Conservation (phyloP, 2,329 filamentous ascomycete species). For the Microsporum audouinii region DNA sequence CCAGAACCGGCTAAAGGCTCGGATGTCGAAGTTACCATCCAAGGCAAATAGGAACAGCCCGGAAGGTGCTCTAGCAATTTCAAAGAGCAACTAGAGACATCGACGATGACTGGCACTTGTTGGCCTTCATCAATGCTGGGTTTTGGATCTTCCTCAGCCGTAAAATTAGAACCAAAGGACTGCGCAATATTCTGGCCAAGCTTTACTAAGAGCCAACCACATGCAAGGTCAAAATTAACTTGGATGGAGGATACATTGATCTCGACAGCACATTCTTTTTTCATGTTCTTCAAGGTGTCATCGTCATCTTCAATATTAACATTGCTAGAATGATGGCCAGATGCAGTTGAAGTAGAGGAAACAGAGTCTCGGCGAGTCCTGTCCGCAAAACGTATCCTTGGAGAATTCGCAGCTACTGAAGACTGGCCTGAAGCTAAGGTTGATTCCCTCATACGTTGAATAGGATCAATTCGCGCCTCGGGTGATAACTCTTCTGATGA, state of each 20-base stretch:
- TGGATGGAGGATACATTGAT: constrained; percentile 24
- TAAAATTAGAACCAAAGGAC: constrained; percentile 6
- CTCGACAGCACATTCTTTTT: constrained; percentile 16
- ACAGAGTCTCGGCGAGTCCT: not conserved
- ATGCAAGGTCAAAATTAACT: constrained; percentile 31
- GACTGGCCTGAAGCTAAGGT: constrained; percentile 10
- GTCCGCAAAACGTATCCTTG: not conserved
- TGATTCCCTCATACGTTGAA: constrained; percentile 7
- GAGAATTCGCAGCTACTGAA: not conserved
- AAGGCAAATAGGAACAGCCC: constrained; percentile 18
- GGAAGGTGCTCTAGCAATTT: constrained; percentile 26
- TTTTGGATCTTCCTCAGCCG: not conserved
- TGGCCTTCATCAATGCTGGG: constrained; percentile 7
- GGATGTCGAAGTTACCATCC: not conserved
- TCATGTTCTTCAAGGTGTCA: not conserved
- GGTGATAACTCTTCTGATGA: not conserved
- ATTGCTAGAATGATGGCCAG: not conserved
- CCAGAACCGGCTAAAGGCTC: constrained; percentile 15
- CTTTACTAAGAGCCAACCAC: constrained; percentile 32
- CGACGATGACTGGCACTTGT: constrained; percentile 17
- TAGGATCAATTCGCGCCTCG: not conserved
- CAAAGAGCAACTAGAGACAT: constrained; percentile 14
- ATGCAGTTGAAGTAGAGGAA: not conserved
- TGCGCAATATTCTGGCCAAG: constrained; percentile 24
- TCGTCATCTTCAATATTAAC: not conserved